Evolutionary conservation across 805 yeast genomes (phyloP), one percentile per base, ranked within the genome.

Genomic region (Diddensiella transvaalensis): DNA sequence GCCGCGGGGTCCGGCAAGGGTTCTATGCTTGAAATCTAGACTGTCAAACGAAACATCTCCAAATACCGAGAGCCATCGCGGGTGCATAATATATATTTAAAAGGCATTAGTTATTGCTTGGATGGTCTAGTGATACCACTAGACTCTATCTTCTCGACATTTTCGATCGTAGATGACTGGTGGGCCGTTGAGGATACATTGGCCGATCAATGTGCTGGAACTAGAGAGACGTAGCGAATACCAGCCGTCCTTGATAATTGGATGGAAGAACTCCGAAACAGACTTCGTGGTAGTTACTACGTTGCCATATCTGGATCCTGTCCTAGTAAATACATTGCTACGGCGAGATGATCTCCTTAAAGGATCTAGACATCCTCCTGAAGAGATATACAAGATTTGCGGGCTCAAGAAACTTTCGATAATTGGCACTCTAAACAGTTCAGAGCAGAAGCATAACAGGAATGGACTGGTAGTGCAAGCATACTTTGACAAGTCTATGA

Each of bases 131-230:
- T n/a, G n/a, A n/a, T n/a, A n/a, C n/a, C n/a, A n/a, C n/a, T n/a
- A n/a, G n/a, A n/a, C n/a, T n/a, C n/a, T n/a, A n/a, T n/a, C n/a
- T n/a, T n/a, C n/a, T n/a, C n/a, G n/a, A n/a, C n/a, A n/a, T n/a
- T n/a, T n/a, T n/a, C n/a, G n/a, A n/a, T n/a, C n/a, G n/a, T n/a
- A n/a, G n/a, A n/a, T n/a, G n/a, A n/a, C n/a, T n/a, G n/a, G n/a
- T n/a, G 21, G 15, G 38, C 38, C 21, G 15, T 17, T 35, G 17
- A 62, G 67, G 39, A 57, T 64, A 15, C 65, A 54, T 51, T 67
- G 70, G 70, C 70, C 71, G 6, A 39, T 47, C 18, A 65, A 64
- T 44, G 64, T 65, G 15, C 51, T 63, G 23, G 47, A 45, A n/a
- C 43, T 47, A 4, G 55, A 52, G 36, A 46, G 51, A 2, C 44